Evolutionary conservation across 2,329 filamentous ascomycete genomes (phyloP).

Genomic region (Exophiala mesophila): DNA sequence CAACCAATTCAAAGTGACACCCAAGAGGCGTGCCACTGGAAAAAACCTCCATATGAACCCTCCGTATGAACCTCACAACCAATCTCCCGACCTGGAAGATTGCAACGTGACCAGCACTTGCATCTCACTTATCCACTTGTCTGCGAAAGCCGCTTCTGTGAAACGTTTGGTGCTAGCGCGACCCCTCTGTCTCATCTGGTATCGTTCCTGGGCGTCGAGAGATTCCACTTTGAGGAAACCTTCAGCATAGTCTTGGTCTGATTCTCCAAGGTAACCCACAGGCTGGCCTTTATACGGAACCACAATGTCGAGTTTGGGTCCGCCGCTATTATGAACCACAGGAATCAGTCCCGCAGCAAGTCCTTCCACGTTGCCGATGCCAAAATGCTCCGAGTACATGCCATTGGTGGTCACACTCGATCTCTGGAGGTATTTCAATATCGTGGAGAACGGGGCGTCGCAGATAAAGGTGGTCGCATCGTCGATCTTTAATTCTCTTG

Average conservation of each 20-base stretch:
- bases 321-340: constrained; percentile 89
- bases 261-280: constrained; percentile 83
- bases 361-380: constrained; percentile 96
- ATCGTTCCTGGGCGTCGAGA: constrained; percentile 54
- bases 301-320: constrained; percentile 91
- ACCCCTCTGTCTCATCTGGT: constrained; percentile 71
- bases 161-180: constrained; percentile 76
- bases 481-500: constrained; percentile 79
- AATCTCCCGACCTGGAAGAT: no score
- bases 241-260: constrained; percentile 69
- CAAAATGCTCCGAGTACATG: constrained; percentile 99
- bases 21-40: no score
- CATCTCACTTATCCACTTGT: constrained; percentile 72
- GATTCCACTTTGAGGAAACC: constrained; percentile 72
- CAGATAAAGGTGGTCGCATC: constrained; percentile 81
- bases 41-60: no score
- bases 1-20: not conserved
- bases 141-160: constrained; percentile 78
- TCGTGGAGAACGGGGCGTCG: constrained; percentile 83
- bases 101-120: constrained; percentile 60
- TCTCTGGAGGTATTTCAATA: constrained; percentile 70
- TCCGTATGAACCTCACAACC: no score
- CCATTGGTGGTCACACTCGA: constrained; percentile 87
- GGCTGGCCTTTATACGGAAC: constrained; percentile 70
- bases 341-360: constrained; percentile 89